phyloP scores from a whole-genome alignment of 352 stramenopile genomes.

The Phytophthora sojae region DNA sequence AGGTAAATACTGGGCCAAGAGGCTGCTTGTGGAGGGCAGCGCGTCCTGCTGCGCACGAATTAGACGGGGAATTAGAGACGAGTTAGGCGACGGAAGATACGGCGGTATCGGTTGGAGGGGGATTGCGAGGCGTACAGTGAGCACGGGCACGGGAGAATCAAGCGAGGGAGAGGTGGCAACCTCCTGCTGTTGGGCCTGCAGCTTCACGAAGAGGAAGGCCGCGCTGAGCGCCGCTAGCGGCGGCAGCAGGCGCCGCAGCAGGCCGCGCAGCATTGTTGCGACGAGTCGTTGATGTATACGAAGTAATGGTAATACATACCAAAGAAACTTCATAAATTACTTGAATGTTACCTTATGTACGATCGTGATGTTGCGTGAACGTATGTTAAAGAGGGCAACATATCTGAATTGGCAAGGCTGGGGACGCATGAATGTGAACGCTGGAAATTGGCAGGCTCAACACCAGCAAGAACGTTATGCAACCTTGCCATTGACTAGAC shows the following conservation, averaged over 20 bases:
- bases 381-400: no score
- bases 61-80: not conserved
- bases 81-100: not conserved
- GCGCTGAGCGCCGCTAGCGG: conserved; percentile 12
- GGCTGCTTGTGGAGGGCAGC: conserved; percentile 9
- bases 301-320: conserved; percentile 12
- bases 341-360: no score
- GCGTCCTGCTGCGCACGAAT: conserved; percentile 22
- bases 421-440: no score
- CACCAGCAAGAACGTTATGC: no score
- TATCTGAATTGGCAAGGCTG: no score
- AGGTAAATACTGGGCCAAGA: conserved; percentile 31
- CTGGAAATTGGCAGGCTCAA: no score
- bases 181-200: conserved; percentile 10
- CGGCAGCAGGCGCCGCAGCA: conserved; percentile 20
- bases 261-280: conserved; percentile 22
- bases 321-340: no score
- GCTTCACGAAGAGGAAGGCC: conserved; percentile 20
- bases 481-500: no score
- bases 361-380: no score
- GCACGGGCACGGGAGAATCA: conserved; percentile 18
- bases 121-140: conserved; percentile 20
- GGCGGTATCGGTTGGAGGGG: not conserved
- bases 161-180: not conserved
- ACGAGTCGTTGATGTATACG: conserved; percentile 26